A percentile compares a stretch with the other conserved stretches of the same genome.
Evolutionary conservation across 148 eudicot species (phyloP).

Genomic region (Rheum nobile): DNA sequence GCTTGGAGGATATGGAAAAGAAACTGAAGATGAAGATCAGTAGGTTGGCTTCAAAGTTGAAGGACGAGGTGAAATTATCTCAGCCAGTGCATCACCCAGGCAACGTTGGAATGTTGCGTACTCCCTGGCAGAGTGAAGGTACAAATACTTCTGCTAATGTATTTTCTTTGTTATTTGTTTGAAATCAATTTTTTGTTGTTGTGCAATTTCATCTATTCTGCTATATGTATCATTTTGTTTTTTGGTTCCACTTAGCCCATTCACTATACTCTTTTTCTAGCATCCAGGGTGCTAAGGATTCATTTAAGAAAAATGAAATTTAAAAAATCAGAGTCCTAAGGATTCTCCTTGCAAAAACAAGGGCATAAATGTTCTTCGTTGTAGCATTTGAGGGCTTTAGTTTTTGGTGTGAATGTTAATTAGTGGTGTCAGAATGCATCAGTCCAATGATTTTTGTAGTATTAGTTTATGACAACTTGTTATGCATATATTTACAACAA

Average conservation of each 20-base stretch:
- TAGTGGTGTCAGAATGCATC: neutral
- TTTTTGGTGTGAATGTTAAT: neutral
- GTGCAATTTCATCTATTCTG: neutral
- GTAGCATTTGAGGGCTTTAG: neutral
- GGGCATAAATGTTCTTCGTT: neutral
- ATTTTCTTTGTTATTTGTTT: neutral
- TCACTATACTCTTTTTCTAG: neutral
- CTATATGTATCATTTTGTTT: neutral
- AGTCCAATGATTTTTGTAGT: neutral
- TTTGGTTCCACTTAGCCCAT: neutral
- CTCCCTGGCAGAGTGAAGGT: neutral
- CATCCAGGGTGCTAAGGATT: no score
- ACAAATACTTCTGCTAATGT: neutral
- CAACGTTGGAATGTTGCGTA: neutral
- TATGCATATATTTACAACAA: neutral
- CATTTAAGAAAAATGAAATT: no score
- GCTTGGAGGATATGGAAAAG: neutral
- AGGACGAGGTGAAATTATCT: neutral
- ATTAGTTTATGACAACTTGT: neutral
- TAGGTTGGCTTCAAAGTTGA: neutral
- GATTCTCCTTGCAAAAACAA: neutral
- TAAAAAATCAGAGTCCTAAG: neutral
- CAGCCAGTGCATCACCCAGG: neutral
- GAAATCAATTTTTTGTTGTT: neutral
- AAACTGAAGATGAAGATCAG: neutral